Evolutionary conservation across 495 filamentous ascomycete genomes (phyloP).

Genomic region (Lasiosphaeriaceae sp.): DNA sequence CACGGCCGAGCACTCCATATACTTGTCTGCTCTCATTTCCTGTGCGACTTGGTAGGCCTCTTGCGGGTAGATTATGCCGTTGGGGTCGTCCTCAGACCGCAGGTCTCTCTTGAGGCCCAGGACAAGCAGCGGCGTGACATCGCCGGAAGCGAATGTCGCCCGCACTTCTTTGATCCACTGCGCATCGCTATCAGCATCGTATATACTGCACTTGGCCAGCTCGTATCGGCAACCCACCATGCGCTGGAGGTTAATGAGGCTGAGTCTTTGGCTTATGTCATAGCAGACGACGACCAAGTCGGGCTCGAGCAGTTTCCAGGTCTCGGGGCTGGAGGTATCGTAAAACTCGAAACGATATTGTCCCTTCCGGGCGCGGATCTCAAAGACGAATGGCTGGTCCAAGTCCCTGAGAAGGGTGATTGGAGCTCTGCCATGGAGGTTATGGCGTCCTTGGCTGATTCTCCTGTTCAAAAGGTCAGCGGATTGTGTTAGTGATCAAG

Average conservation of each 20-base stretch:
- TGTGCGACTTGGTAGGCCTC: slow-evolving; percentile 73
- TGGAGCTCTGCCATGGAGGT: slow-evolving; percentile 29
- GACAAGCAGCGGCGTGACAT: slow-evolving; percentile 65
- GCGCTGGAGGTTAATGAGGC: slow-evolving; percentile 58
- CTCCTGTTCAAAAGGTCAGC: slow-evolving; percentile 33
- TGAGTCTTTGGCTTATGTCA: slow-evolving; percentile 66
- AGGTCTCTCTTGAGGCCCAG: slow-evolving; percentile 82
- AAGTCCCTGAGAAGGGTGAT: slow-evolving; percentile 64
- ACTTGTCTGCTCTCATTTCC: slow-evolving; percentile 78
- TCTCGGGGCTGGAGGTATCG: slow-evolving; percentile 71
- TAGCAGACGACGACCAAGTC: slow-evolving; percentile 77
- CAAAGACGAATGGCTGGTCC: slow-evolving; percentile 81
- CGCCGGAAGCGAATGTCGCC: slow-evolving; percentile 56
- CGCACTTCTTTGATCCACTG: slow-evolving; percentile 70
- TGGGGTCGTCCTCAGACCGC: slow-evolving; percentile 57
- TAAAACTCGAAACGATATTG: slow-evolving; percentile 72
- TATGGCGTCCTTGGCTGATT: slow-evolving; percentile 42
- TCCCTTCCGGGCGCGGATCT: slow-evolving; percentile 57
- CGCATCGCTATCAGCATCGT: slow-evolving; percentile 12
- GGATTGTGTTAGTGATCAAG: background rate
- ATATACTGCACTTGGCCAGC: slow-evolving; percentile 3
- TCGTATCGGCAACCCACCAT: slow-evolving; percentile 40
- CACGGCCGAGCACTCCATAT: slow-evolving; percentile 84
- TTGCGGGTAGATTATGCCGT: slow-evolving; percentile 67
- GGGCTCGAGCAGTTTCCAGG: slow-evolving; percentile 70